Base-by-base conservation (phyloP, 176 grass and related monocot species). In the Oropetium thomaeum region DNA sequence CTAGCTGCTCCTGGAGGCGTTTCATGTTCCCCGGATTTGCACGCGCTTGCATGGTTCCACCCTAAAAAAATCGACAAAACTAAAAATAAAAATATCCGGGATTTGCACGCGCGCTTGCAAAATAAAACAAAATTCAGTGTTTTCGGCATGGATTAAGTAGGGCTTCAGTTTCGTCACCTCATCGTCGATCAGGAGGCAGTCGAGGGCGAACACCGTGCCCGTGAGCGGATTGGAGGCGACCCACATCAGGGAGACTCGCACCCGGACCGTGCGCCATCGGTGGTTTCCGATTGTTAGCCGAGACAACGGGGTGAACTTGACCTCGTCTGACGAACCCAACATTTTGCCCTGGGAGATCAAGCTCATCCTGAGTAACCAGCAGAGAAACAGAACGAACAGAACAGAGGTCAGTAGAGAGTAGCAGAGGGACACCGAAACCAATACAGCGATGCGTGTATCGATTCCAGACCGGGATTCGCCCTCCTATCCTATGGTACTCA, bases 211-310 rank as follows among this genome's bases (percentile, higher is more conserved):
- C 26, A n/a, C 25, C 2, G 1, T 2, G 38, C 71, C 55, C 4
- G 0, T 61, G 7, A 1, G 42, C 19, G 71, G 54, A 31, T 61
- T 8, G 38, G 16, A 44, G 38, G 54, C 54, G 38, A 74, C 55
- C 71, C 71, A 74, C 28, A 74, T 60, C 71, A 54, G 58, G 71
- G 71, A 74, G 55, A 74, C 37, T 26, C 71, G 54, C 54, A 60
- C 71, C 25, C 25, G 54, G 9, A 60, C 55, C 58, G 16, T 44
- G 38, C 6, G 9, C 22, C 9, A 0, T 31, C 16, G 1, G 10
- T 14, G 38, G 1, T 12, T 13, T 20, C 54, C 71, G 0, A 8
- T 0, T 8, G 38, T 61, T 31, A 74, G 19, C 37, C 17, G 54
- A 8, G 71, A 74, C 55, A 61, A 15, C 3, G 71, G 71, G 25